Conservation (phyloP, 345 rosid species). For the Geranium brycei region DNA sequence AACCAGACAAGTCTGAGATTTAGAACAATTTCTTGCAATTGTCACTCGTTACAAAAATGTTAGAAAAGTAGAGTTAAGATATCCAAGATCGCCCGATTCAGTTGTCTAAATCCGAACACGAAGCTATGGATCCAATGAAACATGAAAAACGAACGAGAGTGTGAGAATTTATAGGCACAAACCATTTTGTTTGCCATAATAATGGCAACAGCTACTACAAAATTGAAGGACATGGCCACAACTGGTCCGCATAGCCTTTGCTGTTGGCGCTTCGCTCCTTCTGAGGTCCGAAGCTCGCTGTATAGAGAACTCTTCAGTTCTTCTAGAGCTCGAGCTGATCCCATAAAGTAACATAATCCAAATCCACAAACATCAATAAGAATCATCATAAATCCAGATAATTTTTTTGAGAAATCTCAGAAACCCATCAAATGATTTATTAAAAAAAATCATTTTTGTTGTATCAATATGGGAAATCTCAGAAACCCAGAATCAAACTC, state of each 20-base stretch:
- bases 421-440: neutral
- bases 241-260: constrained; percentile 75
- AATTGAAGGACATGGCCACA: constrained; percentile 83
- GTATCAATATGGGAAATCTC: too few species aligned
- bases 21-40: neutral
- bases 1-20: neutral
- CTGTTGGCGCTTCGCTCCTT: constrained; percentile 79
- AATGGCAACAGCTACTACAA: constrained; percentile 71
- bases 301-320: constrained; percentile 66
- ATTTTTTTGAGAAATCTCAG: too few species aligned
- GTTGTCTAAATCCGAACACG: neutral
- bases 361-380: neutral
- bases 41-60: too few species aligned
- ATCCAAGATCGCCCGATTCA: neutral
- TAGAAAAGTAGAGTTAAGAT: too few species aligned
- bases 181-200: constrained; percentile 80
- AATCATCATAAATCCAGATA: too few species aligned
- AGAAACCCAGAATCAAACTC: too few species aligned
- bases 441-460: too few species aligned
- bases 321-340: constrained; percentile 68
- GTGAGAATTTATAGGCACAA: neutral
- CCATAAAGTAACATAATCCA: neutral
- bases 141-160: neutral
- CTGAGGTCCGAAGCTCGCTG: constrained; percentile 75
- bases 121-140: neutral